Evolutionary conservation across 2,329 filamentous ascomycete genomes (phyloP), one percentile per base, ranked within the genome.

Genomic region (Talaromyces islandicus): DNA sequence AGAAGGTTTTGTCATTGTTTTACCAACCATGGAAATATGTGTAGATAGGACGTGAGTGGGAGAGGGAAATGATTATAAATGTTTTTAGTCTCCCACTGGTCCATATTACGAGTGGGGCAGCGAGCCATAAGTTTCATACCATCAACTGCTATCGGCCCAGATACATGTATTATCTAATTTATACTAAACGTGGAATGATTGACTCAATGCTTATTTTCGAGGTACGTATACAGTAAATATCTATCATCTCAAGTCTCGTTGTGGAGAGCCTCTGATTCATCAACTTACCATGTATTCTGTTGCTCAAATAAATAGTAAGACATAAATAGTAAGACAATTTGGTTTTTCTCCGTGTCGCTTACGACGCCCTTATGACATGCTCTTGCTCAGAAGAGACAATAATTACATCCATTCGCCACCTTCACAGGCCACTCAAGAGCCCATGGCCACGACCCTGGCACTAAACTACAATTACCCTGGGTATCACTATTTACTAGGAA

Each of bases 61-160:
- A 46, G 30, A 68, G 57, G 35, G n/a, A n/a, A n/a, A 38, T 38
- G 35, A 38, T 38, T 38, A n/a, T n/a, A 38, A 38, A n/a, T 38
- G 17, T 17, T 38, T 9, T 38, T 38, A n/a, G 35, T 38, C 35
- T n/a, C n/a, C n/a, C 14, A 4, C 35, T 1, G 30, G 10, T 11
- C 30, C 12, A 12, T 2, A 17, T 5, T 38, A 38, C 17, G 17
- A 38, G 35, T n/a, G 35, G 35, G 35, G 32, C 32, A 6, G 14
- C 14, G 12, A 35, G 32, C 14, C 12, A 35, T 35, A 5, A 6
- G 10, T 35, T 14, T 38, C 35, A 35, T 38, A 38, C 35, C 5
- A 14, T 38, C 35, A 38, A 14, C 35, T 17, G 14, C 14, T n/a
- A 14, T 17, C 5, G 7, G 32, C 12, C 4, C 2, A 3, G 10